Evolutionary conservation across 192 early-diverging fungal species (phyloP).

Genomic region (Phycomyces nitens): DNA sequence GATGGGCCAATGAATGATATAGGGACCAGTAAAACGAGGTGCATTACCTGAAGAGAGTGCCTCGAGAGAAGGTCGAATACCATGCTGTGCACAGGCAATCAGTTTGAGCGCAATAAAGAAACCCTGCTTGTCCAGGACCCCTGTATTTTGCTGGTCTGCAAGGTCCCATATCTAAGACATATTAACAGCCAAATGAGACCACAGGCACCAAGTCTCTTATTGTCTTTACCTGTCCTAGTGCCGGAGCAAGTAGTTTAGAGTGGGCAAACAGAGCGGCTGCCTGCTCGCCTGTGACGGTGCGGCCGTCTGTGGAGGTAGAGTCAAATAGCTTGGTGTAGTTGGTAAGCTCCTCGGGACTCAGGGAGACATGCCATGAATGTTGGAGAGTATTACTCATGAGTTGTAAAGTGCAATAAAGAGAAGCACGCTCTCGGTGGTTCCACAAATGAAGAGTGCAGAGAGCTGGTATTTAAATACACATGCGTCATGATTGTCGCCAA

Average conservation of each 20-base stretch:
- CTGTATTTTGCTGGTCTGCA: slow-evolving; percentile 69
- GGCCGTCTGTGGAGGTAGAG: slow-evolving; percentile 55
- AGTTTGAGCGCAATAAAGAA: slow-evolving; percentile 83
- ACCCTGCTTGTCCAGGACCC: slow-evolving; percentile 59
- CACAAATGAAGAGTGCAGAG: neutral
- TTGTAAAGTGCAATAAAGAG: no score
- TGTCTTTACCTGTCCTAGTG: slow-evolving; percentile 48
- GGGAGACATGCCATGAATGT: neutral
- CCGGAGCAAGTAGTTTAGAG: slow-evolving; percentile 50
- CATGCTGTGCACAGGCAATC: slow-evolving; percentile 81
- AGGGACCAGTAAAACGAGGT: neutral
- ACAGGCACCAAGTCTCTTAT: neutral
- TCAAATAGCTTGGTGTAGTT: slow-evolving; percentile 51
- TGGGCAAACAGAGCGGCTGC: slow-evolving; percentile 69
- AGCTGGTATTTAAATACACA: neutral
- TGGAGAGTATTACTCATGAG: slow-evolving; percentile 1
- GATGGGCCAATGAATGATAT: neutral
- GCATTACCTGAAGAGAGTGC: slow-evolving; percentile 11
- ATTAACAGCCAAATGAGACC: neutral
- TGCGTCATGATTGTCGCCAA: neutral
- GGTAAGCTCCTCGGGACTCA: neutral
- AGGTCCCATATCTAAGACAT: slow-evolving; percentile 71
- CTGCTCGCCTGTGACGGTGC: slow-evolving; percentile 56
- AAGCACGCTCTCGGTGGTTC: neutral
- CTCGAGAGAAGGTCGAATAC: slow-evolving; percentile 46